Conservation (phyloP, 2,329 filamentous ascomycete genomes). For the Cladosporium austrohemisphaericum region DNA sequence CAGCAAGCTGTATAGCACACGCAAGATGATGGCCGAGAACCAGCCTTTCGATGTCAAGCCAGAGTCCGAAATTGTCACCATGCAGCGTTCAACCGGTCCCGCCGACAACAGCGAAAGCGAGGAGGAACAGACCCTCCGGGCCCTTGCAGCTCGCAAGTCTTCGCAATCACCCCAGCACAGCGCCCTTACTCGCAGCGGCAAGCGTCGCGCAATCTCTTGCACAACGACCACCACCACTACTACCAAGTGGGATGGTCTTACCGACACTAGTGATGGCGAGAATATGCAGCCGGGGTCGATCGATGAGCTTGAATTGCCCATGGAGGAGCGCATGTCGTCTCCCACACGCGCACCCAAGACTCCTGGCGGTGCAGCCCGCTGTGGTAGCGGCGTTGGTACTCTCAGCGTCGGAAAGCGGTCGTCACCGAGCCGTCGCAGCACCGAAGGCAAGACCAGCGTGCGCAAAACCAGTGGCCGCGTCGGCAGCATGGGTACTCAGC, state of each 20-base stretch:
- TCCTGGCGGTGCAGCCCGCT: conserved; percentile 36
- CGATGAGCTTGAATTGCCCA: conserved; percentile 24
- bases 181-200: conserved; percentile 54
- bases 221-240: conserved; percentile 66
- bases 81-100: conserved; percentile 57
- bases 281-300: conserved; percentile 32
- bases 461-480: conserved; percentile 51
- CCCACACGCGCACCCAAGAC: conserved; percentile 39
- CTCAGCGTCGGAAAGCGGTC: conserved; percentile 46
- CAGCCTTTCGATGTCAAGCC: conserved; percentile 48
- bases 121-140: conserved; percentile 80
- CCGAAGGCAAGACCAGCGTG: conserved; percentile 47
- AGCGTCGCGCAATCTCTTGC: conserved; percentile 69
- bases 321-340: conserved; percentile 25
- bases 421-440: conserved; percentile 44
- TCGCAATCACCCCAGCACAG: conserved; percentile 64
- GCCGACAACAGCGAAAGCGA: conserved; percentile 67
- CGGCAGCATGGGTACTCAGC: conserved; percentile 39
- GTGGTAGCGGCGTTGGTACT: conserved; percentile 41
- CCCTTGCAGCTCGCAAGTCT: conserved; percentile 63
- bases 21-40: conserved; percentile 43
- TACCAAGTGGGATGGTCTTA: conserved; percentile 38
- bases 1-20: conserved; percentile 72
- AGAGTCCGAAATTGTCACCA: conserved; percentile 59
- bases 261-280: conserved; percentile 47